A percentile compares a stretch with the other conserved stretches of the same genome.
phyloP scores from a whole-genome alignment of 192 early-diverging fungal genomes.

The Podila epicladia region DNA sequence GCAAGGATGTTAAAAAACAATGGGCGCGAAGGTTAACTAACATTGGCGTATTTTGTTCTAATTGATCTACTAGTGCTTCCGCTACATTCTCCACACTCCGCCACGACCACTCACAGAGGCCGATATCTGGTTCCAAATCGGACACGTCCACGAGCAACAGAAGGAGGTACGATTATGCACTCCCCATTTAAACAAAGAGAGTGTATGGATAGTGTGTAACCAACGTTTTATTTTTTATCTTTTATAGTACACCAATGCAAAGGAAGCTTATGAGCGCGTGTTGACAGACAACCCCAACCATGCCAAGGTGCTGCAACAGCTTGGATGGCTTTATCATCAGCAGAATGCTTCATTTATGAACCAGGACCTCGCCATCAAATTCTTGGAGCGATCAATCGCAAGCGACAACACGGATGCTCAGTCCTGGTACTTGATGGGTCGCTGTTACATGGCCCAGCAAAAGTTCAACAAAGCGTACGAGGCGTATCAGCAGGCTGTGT shows the following conservation, averaged over 20 bases:
- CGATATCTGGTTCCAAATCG: conserved; percentile 99
- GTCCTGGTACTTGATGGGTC: conserved; percentile 94
- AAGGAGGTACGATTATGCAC: conserved; percentile 70
- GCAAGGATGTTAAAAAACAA: not conserved
- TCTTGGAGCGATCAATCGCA: conserved; percentile 86
- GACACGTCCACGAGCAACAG: conserved; percentile 95
- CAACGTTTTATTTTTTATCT: not conserved
- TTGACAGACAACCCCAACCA: conserved; percentile 90
- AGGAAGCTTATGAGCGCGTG: conserved; percentile 94
- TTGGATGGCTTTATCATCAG: conserved; percentile 97
- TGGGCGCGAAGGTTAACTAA: not conserved
- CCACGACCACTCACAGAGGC: conserved; percentile 94
- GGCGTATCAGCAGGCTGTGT: conserved; percentile 97
- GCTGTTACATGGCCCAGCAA: conserved; percentile 96
- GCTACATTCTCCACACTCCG: conserved; percentile 85
- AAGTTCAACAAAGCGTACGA: conserved; percentile 97
- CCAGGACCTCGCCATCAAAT: conserved; percentile 84
- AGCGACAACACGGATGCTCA: conserved; percentile 89
- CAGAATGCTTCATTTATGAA: conserved; percentile 84
- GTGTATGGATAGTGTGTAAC: not conserved
- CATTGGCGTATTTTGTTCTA: not conserved
- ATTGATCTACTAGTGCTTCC: conserved; percentile 76
- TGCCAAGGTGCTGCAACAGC: conserved; percentile 94
- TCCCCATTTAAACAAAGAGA: not conserved
- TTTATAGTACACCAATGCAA: conserved; percentile 68